Conservation (phyloP, 306 rosid genomes). For the Hippophae tibetana region DNA sequence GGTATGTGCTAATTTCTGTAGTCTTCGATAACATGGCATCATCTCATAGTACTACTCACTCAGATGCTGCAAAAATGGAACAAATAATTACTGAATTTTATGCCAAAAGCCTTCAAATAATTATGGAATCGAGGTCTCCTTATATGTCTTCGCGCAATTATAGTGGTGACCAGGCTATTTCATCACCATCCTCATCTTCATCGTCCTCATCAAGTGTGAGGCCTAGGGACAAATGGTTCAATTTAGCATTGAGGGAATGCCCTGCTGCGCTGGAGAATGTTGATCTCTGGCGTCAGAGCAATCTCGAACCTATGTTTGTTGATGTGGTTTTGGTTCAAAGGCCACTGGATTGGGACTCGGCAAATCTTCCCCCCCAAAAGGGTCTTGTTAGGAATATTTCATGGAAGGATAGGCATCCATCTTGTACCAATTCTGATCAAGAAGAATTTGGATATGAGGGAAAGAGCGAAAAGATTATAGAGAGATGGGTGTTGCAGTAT, state of each 20-base stretch:
- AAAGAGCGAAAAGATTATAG: conserved; percentile 60
- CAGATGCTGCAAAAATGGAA: conserved; percentile 54
- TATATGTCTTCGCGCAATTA: conserved; percentile 51
- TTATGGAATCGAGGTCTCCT: conserved; percentile 69
- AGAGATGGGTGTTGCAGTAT: conserved; percentile 77
- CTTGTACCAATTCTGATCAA: conserved; percentile 36
- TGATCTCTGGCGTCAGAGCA: conserved; percentile 61
- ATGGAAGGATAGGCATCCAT: conserved; percentile 33
- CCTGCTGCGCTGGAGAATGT: conserved; percentile 52
- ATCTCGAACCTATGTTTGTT: conserved; percentile 53
- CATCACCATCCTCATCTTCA: conserved; percentile 63
- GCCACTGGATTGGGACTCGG: conserved; percentile 32
- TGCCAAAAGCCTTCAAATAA: conserved; percentile 62
- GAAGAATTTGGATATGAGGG: conserved; percentile 39
- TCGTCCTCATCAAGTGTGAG: conserved; percentile 65
- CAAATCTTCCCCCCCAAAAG: conserved; percentile 37
- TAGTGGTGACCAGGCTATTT: conserved; percentile 38
- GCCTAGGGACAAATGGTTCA: conserved; percentile 86
- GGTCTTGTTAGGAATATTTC: conserved; percentile 32
- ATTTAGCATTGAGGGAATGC: conserved; percentile 65
- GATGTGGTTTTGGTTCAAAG: conserved; percentile 73
- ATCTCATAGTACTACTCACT: conserved; percentile 53
- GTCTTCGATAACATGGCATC: conserved; percentile 34
- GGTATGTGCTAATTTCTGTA: background rate
- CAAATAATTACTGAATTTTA: conserved; percentile 76